A percentile compares a stretch with the other conserved stretches of the same genome.
Conservation (phyloP, 2,329 filamentous ascomycete genomes). For the Colletotrichum sublineola region DNA sequence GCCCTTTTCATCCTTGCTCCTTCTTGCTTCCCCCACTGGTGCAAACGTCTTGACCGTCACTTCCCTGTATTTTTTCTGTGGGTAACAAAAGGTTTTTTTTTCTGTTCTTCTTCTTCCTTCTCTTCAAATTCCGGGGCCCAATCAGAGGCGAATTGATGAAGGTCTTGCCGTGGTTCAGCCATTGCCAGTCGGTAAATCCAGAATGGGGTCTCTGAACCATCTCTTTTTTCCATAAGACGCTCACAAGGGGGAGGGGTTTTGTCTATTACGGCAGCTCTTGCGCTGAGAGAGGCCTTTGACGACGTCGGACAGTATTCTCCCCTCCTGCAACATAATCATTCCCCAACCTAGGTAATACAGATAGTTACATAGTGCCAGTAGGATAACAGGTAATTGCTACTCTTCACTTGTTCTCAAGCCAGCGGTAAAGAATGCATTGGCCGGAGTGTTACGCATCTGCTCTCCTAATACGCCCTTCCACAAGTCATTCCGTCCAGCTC, state of each 20-base stretch:
- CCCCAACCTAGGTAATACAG: not conserved
- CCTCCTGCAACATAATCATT: not conserved
- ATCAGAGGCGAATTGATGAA: not conserved
- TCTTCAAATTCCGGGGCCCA: not conserved
- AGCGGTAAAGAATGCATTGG: not conserved
- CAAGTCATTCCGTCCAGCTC: not conserved
- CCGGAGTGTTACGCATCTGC: not conserved
- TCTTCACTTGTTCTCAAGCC: too few relatives aligned
- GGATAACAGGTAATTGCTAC: too few relatives aligned
- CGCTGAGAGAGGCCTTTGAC: not conserved
- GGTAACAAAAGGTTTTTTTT: not conserved
- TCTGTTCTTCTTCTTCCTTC: not conserved
- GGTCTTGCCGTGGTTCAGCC: not conserved
- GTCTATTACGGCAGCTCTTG: not conserved
- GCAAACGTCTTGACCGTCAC: constrained; percentile 1
- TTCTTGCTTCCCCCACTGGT: not conserved
- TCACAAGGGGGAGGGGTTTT: not conserved
- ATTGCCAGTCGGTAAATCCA: not conserved
- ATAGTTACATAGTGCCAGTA: too few relatives aligned
- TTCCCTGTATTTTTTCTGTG: not conserved
- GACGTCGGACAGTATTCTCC: not conserved
- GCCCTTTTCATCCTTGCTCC: not conserved
- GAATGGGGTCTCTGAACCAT: not conserved
- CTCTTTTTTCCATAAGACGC: not conserved
- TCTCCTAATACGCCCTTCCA: not conserved